Evolutionary conservation across 805 yeast species (phyloP).

Genomic region (Priceomyces haplophilus): DNA sequence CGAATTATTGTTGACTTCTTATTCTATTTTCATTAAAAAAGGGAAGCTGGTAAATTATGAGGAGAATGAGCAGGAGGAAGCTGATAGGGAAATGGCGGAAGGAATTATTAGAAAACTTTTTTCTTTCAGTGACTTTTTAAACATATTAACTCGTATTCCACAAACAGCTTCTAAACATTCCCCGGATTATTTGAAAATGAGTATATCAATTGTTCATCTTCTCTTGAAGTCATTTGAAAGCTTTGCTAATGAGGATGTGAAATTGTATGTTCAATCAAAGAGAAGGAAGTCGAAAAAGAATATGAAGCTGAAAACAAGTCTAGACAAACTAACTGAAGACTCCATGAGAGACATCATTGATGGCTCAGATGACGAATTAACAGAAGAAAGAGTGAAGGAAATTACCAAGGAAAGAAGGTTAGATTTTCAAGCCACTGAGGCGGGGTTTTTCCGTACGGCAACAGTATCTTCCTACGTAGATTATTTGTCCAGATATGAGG

Average conservation of each 20-base stretch:
- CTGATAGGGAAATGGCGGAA: conserved; percentile 47
- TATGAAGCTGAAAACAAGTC: conserved; percentile 20
- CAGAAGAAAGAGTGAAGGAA: conserved; percentile 29
- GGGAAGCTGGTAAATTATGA: conserved; percentile 13
- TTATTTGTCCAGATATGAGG: conserved; percentile 58
- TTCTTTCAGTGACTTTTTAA: conserved; percentile 58
- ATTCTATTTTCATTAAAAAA: conserved; percentile 38
- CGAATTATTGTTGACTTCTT: conserved; percentile 52
- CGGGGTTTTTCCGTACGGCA: conserved; percentile 52
- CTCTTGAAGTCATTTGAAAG: conserved; percentile 66
- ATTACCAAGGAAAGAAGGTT: conserved; percentile 46
- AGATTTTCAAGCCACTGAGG: conserved; percentile 38
- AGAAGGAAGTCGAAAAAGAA: conserved; percentile 32
- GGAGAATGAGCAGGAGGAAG: conserved; percentile 44
- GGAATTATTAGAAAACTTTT: conserved; percentile 69
- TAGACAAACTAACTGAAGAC: conserved; percentile 26
- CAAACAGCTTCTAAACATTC: conserved; percentile 63
- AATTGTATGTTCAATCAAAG: conserved; percentile 46
- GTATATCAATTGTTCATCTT: conserved; percentile 63
- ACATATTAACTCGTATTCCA: conserved; percentile 56
- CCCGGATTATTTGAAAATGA: conserved; percentile 54
- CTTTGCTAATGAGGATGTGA: conserved; percentile 56
- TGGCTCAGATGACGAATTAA: conserved; percentile 33
- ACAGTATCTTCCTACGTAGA: conserved; percentile 66
- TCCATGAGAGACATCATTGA: conserved; percentile 27